Conservation (phyloP, 2,329 filamentous ascomycete genomes). For the Cordyceps pruinosa region DNA sequence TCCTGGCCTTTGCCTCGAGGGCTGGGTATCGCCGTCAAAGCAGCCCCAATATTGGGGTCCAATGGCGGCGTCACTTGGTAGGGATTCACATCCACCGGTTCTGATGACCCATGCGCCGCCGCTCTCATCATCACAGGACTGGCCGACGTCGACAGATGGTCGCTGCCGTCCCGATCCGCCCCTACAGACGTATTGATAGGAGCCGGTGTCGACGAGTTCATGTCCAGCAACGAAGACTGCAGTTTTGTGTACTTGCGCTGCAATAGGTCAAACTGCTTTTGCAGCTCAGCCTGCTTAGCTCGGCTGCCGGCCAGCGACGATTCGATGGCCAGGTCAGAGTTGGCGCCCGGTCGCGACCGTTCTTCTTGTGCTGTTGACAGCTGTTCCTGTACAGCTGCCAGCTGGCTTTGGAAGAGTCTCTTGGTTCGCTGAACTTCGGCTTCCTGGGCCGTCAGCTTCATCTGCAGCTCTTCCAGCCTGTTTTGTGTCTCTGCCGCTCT, state of each 20-base stretch:
- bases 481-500: slow-evolving; percentile 52
- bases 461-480: slow-evolving; percentile 50
- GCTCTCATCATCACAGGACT: slow-evolving; percentile 33
- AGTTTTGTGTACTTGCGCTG: slow-evolving; percentile 46
- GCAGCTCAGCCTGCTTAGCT: slow-evolving; percentile 46
- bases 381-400: slow-evolving; percentile 39
- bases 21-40: slow-evolving; percentile 27
- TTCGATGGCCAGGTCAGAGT: slow-evolving; percentile 35
- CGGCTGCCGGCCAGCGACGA: slow-evolving; percentile 43
- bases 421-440: slow-evolving; percentile 38
- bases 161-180: slow-evolving; percentile 24
- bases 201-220: slow-evolving; percentile 31
- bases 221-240: slow-evolving; percentile 43
- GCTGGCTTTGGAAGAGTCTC: slow-evolving; percentile 41
- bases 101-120: slow-evolving; percentile 33
- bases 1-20: slow-evolving; percentile 21
- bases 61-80: slow-evolving; percentile 39
- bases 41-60: slow-evolving; percentile 25
- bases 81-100: slow-evolving; percentile 34
- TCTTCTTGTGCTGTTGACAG: slow-evolving; percentile 33
- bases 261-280: slow-evolving; percentile 44
- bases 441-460: slow-evolving; percentile 48
- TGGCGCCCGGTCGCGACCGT: slow-evolving; percentile 19
- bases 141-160: slow-evolving; percentile 30
- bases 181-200: slow-evolving; percentile 14